phyloP scores from a whole-genome alignment of 345 rosid species.

The Excoecaria cochinchinensis region DNA sequence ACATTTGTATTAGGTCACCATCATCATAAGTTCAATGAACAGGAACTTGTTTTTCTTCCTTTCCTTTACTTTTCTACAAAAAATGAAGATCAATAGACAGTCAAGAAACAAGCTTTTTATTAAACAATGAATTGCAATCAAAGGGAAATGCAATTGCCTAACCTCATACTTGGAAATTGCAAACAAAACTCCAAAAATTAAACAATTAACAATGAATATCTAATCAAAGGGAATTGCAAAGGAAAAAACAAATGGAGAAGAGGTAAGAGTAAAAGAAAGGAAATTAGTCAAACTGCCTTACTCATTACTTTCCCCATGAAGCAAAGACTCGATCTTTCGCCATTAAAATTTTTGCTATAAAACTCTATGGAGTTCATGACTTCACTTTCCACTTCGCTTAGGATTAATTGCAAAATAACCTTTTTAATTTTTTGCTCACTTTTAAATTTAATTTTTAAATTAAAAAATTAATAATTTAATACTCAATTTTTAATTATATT shows the following conservation, averaged over 20 bases:
- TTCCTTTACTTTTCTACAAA: neutral
- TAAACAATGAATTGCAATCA: neutral
- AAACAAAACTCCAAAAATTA: constrained; percentile 3
- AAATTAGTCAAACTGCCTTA: no score
- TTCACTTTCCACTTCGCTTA: no score
- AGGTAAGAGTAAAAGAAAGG: neutral
- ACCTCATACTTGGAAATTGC: constrained; percentile 13
- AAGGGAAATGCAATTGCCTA: no score
- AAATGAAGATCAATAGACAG: neutral
- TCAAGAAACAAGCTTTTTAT: constrained; percentile 1
- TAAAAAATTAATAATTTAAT: no score
- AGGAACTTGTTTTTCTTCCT: neutral
- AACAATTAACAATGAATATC: neutral
- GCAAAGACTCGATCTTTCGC: no score
- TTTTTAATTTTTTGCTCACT: no score
- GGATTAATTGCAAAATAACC: no score
- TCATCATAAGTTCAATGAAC: neutral
- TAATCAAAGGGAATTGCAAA: neutral
- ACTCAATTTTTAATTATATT: no score
- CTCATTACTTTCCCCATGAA: no score
- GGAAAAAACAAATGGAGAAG: neutral
- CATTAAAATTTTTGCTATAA: no score
- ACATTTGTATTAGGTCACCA: neutral
- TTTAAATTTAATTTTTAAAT: no score
- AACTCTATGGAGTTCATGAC: no score